Percentiles rank a stretch among this genome's conserved stretches.
These are phyloP conservation scores for Asclepias syriaca DNA, from an alignment of 257 asterid genomes.

Conservation along the genomic window DNA sequence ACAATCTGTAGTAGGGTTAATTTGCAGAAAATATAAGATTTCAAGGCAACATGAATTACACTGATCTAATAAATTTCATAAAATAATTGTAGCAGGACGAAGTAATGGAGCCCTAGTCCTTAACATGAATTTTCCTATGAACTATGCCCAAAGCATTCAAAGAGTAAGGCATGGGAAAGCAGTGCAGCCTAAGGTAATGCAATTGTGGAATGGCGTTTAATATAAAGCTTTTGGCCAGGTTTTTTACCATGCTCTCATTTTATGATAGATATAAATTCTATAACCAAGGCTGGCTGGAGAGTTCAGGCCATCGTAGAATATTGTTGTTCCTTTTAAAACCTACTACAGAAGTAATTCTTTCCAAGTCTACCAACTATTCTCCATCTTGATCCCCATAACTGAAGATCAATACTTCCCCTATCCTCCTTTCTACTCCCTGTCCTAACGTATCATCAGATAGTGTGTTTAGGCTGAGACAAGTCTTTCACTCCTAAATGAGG, in stretches of 20 bases:
- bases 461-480: neutral
- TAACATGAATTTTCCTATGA: neutral
- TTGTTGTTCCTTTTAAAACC: neutral
- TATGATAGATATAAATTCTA: neutral
- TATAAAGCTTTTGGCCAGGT: too few species aligned
- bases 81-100: neutral
- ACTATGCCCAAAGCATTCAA: neutral
- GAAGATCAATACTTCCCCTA: neutral
- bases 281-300: neutral
- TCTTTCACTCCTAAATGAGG: neutral
- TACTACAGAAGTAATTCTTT: neutral
- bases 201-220: too few species aligned
- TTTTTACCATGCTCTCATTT: too few species aligned
- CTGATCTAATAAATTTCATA: neutral
- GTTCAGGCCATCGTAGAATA: neutral
- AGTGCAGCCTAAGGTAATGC: too few species aligned
- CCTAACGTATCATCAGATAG: neutral
- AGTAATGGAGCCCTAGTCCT: neutral
- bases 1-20: neutral
- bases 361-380: neutral
- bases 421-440: neutral
- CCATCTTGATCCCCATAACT: neutral
- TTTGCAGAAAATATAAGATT: neutral
- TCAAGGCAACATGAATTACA: neutral
- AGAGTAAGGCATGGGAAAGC: neutral